Conservation (phyloP, 257 asterid species). For the Plantago major region DNA sequence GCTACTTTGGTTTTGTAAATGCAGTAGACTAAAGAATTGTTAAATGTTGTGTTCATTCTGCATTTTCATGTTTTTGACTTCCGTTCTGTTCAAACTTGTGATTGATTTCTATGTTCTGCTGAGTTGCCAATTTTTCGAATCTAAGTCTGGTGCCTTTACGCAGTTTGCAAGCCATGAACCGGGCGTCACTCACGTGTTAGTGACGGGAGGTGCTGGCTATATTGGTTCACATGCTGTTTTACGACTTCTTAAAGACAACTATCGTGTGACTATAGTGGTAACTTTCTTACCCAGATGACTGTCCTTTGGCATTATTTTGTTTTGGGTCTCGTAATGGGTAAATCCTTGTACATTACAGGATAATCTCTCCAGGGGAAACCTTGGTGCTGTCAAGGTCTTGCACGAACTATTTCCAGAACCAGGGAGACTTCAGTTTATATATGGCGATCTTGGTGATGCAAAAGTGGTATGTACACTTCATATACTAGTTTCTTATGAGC, state of each 20-base stretch:
- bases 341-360: slow-evolving; percentile 40
- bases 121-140: background rate
- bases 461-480: slow-evolving; percentile 50
- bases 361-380: slow-evolving; percentile 88
- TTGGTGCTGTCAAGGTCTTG: slow-evolving; percentile 68
- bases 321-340: slow-evolving; percentile 6
- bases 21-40: too few species aligned
- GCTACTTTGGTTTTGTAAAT: too few species aligned
- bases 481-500: slow-evolving; percentile 6
- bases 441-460: slow-evolving; percentile 86
- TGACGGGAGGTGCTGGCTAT: slow-evolving; percentile 96
- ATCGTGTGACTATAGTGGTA: slow-evolving; percentile 96
- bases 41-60: too few species aligned
- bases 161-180: slow-evolving; percentile 78
- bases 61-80: too few species aligned
- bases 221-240: slow-evolving; percentile 92
- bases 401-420: slow-evolving; percentile 81
- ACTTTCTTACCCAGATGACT: slow-evolving; percentile 11
- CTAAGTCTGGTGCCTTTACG: slow-evolving; percentile 16
- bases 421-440: slow-evolving; percentile 86
- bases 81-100: too few species aligned
- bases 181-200: slow-evolving; percentile 86
- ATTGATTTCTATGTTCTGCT: background rate
- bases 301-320: slow-evolving; percentile 2
- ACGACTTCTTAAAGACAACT: slow-evolving; percentile 71